Evolutionary conservation across 1,284 basidiomycete genomes (phyloP).

Genomic region (Dichomitus squalens): DNA sequence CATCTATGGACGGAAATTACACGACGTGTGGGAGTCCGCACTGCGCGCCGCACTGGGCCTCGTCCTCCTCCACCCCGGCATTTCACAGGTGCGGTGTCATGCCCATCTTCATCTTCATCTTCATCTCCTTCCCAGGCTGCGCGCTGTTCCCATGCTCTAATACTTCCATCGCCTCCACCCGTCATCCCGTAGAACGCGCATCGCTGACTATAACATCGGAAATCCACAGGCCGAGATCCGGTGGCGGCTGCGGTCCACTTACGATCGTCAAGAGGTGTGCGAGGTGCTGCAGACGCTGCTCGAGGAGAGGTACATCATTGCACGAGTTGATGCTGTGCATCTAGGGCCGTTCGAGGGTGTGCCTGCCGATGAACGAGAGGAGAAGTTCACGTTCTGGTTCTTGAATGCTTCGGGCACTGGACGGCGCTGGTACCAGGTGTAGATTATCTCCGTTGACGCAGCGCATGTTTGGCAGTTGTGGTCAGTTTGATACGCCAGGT

Average conservation of each 20-base stretch:
- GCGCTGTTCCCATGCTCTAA: neutral
- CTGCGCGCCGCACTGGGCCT: slow-evolving; percentile 67
- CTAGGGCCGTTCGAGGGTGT: slow-evolving; percentile 13
- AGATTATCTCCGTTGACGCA: neutral
- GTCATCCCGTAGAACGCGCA: neutral
- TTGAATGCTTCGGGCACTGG: slow-evolving; percentile 32
- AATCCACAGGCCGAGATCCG: slow-evolving; percentile 59
- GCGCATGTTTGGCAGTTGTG: neutral
- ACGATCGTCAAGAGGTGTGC: slow-evolving; percentile 75
- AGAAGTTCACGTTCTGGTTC: slow-evolving; percentile 48
- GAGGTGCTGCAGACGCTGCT: slow-evolving; percentile 63
- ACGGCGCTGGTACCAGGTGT: slow-evolving; percentile 57
- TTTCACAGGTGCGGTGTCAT: slow-evolving; percentile 59
- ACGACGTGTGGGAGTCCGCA: slow-evolving; percentile 70
- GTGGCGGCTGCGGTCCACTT: slow-evolving; percentile 64
- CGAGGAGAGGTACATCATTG: slow-evolving; percentile 49
- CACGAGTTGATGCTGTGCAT: slow-evolving; percentile 30
- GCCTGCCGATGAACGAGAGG: slow-evolving; percentile 51
- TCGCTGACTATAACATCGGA: neutral
- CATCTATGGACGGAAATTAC: slow-evolving; percentile 61
- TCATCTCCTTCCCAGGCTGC: neutral
- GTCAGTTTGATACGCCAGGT: too few species aligned
- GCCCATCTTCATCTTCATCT: too few species aligned
- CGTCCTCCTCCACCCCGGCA: slow-evolving; percentile 71
- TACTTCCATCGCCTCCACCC: slow-evolving; percentile 7